A percentile compares a stretch with the other conserved stretches of the same genome.
Evolutionary conservation across 345 rosid species (phyloP).

Genomic region (Arabidopsis thaliana): DNA sequence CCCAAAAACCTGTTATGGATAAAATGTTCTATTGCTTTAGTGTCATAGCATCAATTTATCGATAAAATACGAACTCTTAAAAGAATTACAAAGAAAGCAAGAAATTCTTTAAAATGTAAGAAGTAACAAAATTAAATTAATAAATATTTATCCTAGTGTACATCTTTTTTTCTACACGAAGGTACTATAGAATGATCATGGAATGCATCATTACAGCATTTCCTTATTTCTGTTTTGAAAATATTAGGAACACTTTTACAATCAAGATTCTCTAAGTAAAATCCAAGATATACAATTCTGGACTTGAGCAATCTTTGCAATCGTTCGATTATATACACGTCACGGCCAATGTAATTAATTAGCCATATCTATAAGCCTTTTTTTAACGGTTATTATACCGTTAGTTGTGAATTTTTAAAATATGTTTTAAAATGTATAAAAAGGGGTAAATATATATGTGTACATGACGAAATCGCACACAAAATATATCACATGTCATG

Average conservation of each 20-base stretch:
- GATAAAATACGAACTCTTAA: too few species aligned
- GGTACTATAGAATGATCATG: too few species aligned
- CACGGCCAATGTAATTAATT: neutral
- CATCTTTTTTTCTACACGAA: too few species aligned
- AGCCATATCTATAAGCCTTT: neutral
- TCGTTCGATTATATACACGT: neutral
- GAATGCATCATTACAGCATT: too few species aligned
- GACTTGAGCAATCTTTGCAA: constrained; percentile 5
- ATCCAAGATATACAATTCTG: neutral
- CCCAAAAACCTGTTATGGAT: too few species aligned
- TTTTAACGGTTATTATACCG: neutral
- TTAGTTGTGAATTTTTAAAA: neutral
- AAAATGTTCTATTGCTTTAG: too few species aligned
- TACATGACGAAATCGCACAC: constrained; percentile 6
- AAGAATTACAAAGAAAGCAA: too few species aligned
- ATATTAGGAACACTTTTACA: neutral
- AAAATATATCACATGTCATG: constrained; percentile 26
- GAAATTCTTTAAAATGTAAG: too few species aligned
- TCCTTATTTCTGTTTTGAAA: neutral
- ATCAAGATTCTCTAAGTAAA: too few species aligned
- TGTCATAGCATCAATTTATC: too few species aligned
- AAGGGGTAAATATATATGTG: constrained; percentile 1
- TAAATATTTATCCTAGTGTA: too few species aligned
- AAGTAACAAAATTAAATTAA: too few species aligned
- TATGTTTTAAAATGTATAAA: neutral